Conservation (phyloP, 179 eudicot genomes). For the Carnegiea gigantea region DNA sequence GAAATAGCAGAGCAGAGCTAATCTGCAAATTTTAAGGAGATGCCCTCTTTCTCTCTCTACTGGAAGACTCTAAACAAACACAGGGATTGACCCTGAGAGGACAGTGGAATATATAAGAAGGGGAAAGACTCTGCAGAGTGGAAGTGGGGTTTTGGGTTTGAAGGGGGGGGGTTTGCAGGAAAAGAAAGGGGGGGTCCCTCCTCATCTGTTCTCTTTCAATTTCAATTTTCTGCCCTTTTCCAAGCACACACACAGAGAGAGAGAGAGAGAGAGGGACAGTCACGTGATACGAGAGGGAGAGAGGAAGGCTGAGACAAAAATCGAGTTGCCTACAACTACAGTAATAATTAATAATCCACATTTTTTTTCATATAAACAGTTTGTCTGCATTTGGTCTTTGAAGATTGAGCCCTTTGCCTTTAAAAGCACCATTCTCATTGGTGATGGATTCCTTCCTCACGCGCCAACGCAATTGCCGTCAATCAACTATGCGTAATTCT, state of each 20-base stretch:
- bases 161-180: neutral
- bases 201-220: constrained; percentile 19
- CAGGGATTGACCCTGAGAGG: constrained; percentile 37
- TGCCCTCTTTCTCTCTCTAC: constrained; percentile 19
- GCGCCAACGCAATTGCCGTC: constrained; percentile 22
- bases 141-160: neutral
- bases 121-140: neutral
- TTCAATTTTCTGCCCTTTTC: constrained; percentile 1
- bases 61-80: constrained; percentile 3
- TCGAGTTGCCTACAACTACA: neutral
- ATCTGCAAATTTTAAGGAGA: constrained; percentile 9
- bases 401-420: constrained; percentile 22
- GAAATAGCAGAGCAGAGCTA: constrained; percentile 4
- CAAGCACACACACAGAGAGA: constrained; percentile 4
- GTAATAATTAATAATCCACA: constrained; percentile 12
- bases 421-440: constrained; percentile 19
- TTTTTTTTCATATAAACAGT: neutral
- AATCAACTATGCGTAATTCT: neutral
- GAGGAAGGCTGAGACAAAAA: constrained; percentile 30
- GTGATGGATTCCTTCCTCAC: constrained; percentile 4
- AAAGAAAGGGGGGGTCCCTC: constrained; percentile 10
- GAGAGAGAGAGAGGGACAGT: constrained; percentile 4
- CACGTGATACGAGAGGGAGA: constrained; percentile 38
- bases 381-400: constrained; percentile 19
- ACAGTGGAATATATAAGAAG: constrained; percentile 26